Conservation (phyloP, 192 early-diverging fungal genomes). For the Gaertneriomyces semiglobifer region DNA sequence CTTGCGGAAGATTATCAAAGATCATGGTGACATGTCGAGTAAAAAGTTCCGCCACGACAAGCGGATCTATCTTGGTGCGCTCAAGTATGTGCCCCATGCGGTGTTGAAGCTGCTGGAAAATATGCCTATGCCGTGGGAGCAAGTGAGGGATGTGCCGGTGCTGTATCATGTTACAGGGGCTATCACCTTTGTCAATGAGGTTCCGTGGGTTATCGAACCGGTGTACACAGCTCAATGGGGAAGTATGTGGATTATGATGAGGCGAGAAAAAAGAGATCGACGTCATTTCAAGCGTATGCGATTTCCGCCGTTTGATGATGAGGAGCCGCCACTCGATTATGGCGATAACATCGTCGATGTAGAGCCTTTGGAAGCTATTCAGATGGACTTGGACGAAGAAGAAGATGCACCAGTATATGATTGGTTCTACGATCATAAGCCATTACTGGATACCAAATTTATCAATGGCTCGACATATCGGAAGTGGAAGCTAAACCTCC, state of each 20-base stretch:
- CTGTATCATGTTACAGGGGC: conserved; percentile 98
- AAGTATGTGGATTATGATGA: conserved; percentile 99
- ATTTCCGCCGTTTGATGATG: conserved; percentile 97
- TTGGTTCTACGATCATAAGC: conserved; percentile 98
- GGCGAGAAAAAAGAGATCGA: conserved; percentile 95
- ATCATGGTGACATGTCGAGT: conserved; percentile 98
- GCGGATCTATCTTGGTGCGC: conserved; percentile 94
- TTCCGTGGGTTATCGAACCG: conserved; percentile 95
- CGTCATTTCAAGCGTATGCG: conserved; percentile 99
- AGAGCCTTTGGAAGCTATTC: conserved; percentile 96
- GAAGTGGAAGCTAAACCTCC: conserved; percentile 86
- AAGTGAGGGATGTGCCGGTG: conserved; percentile 91
- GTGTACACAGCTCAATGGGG: conserved; percentile 99
- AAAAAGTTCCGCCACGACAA: conserved; percentile 97
- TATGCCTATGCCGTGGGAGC: conserved; percentile 99
- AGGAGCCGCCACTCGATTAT: conserved; percentile 98
- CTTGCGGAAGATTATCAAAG: conserved; percentile 96
- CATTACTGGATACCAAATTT: conserved; percentile 67
- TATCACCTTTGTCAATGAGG: conserved; percentile 97
- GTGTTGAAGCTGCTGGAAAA: conserved; percentile 97
- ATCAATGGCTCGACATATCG: conserved; percentile 89
- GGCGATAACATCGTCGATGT: conserved; percentile 98
- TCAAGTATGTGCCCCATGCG: conserved; percentile 98
- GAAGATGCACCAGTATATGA: conserved; percentile 89
- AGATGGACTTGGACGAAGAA: conserved; percentile 96